A percentile compares a stretch with the other conserved stretches of the same genome.
phyloP scores from a whole-genome alignment of 129 eudicot species.

The Heracleum sosnowskyi region DNA sequence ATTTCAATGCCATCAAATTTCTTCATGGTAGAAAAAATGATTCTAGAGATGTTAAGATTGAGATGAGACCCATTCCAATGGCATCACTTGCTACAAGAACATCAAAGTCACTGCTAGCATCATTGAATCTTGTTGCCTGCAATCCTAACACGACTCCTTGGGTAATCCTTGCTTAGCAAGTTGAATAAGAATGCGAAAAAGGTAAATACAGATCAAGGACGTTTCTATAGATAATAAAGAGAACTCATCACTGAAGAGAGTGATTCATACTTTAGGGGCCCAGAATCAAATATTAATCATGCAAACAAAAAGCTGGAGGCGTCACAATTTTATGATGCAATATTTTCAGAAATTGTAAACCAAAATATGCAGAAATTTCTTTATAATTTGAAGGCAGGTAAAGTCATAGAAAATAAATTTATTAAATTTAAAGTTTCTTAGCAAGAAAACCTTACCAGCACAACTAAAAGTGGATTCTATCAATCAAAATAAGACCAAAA shows the following conservation, averaged over 20 bases:
- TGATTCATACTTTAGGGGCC: neutral
- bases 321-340: neutral
- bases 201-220: conserved; percentile 9
- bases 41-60: conserved; percentile 87
- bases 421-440: neutral
- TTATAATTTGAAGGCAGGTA: neutral
- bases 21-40: conserved; percentile 67
- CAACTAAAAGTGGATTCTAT: too few species aligned
- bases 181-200: conserved; percentile 3
- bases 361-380: neutral
- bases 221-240: neutral
- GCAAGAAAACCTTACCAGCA: neutral
- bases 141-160: conserved; percentile 35
- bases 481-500: neutral
- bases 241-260: neutral
- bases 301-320: neutral
- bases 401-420: neutral
- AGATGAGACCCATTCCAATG: conserved; percentile 99
- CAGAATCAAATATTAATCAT: neutral
- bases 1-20: conserved; percentile 77
- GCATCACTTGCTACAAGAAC: conserved; percentile 99
- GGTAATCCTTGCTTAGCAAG: conserved; percentile 18
- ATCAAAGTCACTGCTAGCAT: conserved; percentile 82
- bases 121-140: conserved; percentile 97
- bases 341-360: neutral